Conservation (phyloP, 2,329 filamentous ascomycete species). For the Xenoacremonium recifei region DNA sequence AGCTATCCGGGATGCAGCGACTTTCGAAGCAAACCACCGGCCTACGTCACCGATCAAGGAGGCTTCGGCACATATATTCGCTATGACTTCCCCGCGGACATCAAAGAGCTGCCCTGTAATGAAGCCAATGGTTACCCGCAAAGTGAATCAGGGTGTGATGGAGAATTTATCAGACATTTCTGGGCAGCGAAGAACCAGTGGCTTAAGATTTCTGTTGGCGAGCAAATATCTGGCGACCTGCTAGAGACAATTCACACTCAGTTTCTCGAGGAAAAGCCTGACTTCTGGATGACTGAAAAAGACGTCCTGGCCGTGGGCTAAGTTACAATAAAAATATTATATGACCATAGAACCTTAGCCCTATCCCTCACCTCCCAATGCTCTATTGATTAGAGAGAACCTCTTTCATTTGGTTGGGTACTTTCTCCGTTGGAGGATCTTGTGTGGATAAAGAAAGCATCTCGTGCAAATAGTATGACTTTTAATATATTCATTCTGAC, state of each 20-base stretch:
- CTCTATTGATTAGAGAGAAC: too few species aligned
- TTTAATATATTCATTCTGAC: too few species aligned
- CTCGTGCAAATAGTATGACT: too few species aligned
- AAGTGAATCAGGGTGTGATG: constrained; percentile 36
- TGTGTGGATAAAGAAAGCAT: too few species aligned
- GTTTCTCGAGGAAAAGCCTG: constrained; percentile 31
- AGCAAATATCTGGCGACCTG: constrained; percentile 36
- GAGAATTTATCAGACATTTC: constrained; percentile 42
- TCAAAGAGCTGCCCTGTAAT: constrained; percentile 38
- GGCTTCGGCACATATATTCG: constrained; percentile 44
- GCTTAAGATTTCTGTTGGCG: constrained; percentile 38
- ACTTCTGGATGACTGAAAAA: constrained; percentile 35
- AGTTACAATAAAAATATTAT: too few species aligned
- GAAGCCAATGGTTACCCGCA: constrained; percentile 45
- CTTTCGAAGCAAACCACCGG: constrained; percentile 34
- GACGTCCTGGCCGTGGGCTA: constrained; percentile 29
- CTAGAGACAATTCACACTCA: constrained; percentile 36
- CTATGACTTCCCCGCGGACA: constrained; percentile 40
- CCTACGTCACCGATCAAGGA: constrained; percentile 41
- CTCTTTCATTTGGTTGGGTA: too few species aligned
- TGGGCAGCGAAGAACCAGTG: constrained; percentile 41
- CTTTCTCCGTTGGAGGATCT: too few species aligned
- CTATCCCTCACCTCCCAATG: too few species aligned
- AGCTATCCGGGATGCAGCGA: constrained; percentile 38
- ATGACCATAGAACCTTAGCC: too few species aligned